Base-by-base conservation (phyloP, 2,329 filamentous ascomycete genomes). In the Akanthomyces uredinophilus region DNA sequence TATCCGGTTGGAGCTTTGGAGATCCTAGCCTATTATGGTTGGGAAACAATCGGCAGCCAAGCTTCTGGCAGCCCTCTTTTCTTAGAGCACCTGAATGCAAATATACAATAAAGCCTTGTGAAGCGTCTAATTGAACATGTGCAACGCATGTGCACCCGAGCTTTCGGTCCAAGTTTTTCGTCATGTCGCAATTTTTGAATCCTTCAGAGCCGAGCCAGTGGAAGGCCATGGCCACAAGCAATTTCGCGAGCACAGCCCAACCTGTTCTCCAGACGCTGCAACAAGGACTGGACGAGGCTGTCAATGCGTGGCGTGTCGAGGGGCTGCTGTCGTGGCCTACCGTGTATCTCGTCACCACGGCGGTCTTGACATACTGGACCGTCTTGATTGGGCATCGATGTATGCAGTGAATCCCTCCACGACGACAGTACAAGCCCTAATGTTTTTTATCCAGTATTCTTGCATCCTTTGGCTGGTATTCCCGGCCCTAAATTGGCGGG, bases 401-500 rank as follows among this genome's bases (percentile, higher is more conserved):
- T 55, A 55, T 20, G 53, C 20, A 5, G 5, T 14, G 27, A 14
- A 8, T 44, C 20, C 7, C 11, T 3, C 13, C 0, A 4, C 8
- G 1, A 13, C 20, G 11, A 29, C 10, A 10, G 10, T 22, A 10
- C 16, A 6, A 16, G 10, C 7, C 5, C 24, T 41, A 6, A 52
- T 6, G 32, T 44, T 8, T 27, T 8, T 3, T 5, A 4, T 20
- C 1, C 32, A 55, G 53, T 55, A 5, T 32, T 55, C 20, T 55
- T 55, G 11, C 53, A 55, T 13, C 53, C 53, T 13, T 22, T 55
- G 53, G 53, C 53, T 32, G 39, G 53, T 18, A 55, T 55, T 22
- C 53, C 53, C 2, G 53, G 53, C 2, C 53, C 53, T 18, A 55
- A 55, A 10, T 44, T 55, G 13, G 53, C 53, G 11, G 53, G 53